Evolutionary conservation across 805 yeast genomes (phyloP).

Genomic region (Yamadazyma akitaensis): DNA sequence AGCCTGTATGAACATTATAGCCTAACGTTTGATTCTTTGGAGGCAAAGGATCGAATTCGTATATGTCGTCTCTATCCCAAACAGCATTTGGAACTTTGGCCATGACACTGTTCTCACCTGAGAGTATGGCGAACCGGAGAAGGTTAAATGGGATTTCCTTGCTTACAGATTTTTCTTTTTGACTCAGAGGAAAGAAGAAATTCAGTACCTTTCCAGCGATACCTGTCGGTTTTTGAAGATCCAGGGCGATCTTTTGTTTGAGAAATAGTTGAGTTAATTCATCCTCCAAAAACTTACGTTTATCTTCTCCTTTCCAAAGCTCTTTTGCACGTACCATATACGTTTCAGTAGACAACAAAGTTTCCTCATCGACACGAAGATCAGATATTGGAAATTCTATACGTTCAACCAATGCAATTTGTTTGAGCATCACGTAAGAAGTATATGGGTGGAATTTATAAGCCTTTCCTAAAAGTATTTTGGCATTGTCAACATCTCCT

Average conservation of each 20-base stretch:
- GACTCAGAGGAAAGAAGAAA: constrained; percentile 12
- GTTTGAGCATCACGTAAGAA: constrained; percentile 47
- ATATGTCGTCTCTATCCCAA: constrained; percentile 60
- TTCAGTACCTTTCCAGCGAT: constrained; percentile 14
- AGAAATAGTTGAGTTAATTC: constrained; percentile 30
- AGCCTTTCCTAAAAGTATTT: constrained; percentile 45
- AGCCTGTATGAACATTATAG: constrained; percentile 39
- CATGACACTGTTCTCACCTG: constrained; percentile 70
- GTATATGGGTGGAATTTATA: constrained; percentile 56
- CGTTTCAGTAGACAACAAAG: constrained; percentile 48
- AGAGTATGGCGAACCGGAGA: constrained; percentile 62
- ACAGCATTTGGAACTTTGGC: constrained; percentile 60
- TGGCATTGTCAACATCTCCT: constrained; percentile 45
- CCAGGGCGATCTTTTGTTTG: neutral
- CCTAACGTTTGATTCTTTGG: constrained; percentile 38
- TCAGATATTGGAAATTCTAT: constrained; percentile 21
- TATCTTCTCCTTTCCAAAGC: constrained; percentile 50
- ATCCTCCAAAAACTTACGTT: constrained; percentile 46
- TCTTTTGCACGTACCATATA: constrained; percentile 54
- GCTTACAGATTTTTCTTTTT: constrained; percentile 1
- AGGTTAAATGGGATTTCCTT: constrained; percentile 56
- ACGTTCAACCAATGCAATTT: constrained; percentile 35
- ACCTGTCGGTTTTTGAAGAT: neutral
- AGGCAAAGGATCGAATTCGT: constrained; percentile 72
- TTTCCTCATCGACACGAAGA: constrained; percentile 24